Evolutionary conservation across 2,329 filamentous ascomycete genomes (phyloP), one percentile per base, ranked within the genome.

Genomic region (Trichoderma afroharzianum): DNA sequence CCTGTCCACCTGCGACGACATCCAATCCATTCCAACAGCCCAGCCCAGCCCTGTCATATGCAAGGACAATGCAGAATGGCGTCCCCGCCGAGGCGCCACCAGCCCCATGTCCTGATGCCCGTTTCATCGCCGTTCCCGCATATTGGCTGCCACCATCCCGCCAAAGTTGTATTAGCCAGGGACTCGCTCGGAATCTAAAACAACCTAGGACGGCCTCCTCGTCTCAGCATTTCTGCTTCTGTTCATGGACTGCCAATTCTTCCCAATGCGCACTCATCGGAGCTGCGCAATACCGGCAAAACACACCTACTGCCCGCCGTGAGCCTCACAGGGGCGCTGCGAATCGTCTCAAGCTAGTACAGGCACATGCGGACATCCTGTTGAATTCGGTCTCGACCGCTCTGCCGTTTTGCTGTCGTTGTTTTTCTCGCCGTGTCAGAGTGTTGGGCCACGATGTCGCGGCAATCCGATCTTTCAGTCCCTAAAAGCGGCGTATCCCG

Each of bases 401-500:
- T 63, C 53, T 61, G 43, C 36, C 58, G 28, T 53, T 57, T 26
- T 47, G 62, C 62, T 36, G 43, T 50, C 18, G 28, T 71, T 33
- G 33, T 28, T 14, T 24, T 58, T 6, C 39, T 43, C 28, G 24
- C 47, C 47, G 70, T 59, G 70, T 59, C 43, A 24, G 53, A 24
- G 63, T 39, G 26, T 33, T 36, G 43, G 18, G 50, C 50, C 33
- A 63, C 70, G 18, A 70, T 72, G 71, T 61, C 53, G 71, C 67
- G 30, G n/a, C 50, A 11, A 14, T 64, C 53, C 28, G 55, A 50
- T 39, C 71, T 63, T 30, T 33, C 32, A 36, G 58, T 70, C 36
- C 62, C 71, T 72, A 72, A 72, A 76, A 79, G 77, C 74, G 85
- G 85, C 75, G 81, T 82, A 69, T 88, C 87, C 75, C 86, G 87